These are phyloP conservation scores for Alternaria gansuensis DNA, from an alignment of 2,329 filamentous ascomycete species.

Conservation along the genomic window DNA sequence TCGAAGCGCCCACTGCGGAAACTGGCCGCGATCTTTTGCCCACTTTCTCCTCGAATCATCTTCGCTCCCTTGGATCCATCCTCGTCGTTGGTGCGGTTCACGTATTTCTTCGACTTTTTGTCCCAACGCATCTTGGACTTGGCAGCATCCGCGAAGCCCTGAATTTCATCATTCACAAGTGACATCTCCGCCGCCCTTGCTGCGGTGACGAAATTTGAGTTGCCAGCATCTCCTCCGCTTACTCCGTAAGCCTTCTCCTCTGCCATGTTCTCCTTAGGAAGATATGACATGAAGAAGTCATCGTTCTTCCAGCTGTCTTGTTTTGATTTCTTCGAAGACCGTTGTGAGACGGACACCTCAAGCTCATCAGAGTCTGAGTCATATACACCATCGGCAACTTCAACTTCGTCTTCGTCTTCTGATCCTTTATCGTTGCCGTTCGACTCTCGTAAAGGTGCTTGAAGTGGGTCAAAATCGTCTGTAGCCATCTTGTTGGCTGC, in stretches of 20 bases:
- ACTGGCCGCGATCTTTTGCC: conserved; percentile 92
- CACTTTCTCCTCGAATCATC: conserved; percentile 87
- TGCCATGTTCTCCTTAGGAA: conserved; percentile 80
- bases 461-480: conserved; percentile 19
- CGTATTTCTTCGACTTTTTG: conserved; percentile 95
- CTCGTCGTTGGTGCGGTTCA: conserved; percentile 88
- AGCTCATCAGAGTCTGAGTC: conserved; percentile 63
- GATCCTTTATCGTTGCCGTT: conserved; percentile 40
- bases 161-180: conserved; percentile 86
- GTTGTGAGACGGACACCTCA: conserved; percentile 60
- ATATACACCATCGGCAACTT: conserved; percentile 46
- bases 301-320: conserved; percentile 75
- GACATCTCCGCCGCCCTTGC: conserved; percentile 93
- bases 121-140: conserved; percentile 90
- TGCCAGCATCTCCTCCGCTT: conserved; percentile 72
- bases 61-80: conserved; percentile 80
- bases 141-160: conserved; percentile 79
- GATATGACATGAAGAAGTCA: conserved; percentile 97
- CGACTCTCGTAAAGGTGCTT: conserved; percentile 18
- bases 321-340: conserved; percentile 42
- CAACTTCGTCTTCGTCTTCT: conserved; percentile 51
- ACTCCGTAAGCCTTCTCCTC: conserved; percentile 96
- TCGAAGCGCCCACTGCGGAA: conserved; percentile 96
- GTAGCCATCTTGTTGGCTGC: conserved; percentile 51
- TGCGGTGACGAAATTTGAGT: conserved; percentile 81